phyloP scores from a whole-genome alignment of 257 asterid species.

The Fraxinus pennsylvanica region DNA sequence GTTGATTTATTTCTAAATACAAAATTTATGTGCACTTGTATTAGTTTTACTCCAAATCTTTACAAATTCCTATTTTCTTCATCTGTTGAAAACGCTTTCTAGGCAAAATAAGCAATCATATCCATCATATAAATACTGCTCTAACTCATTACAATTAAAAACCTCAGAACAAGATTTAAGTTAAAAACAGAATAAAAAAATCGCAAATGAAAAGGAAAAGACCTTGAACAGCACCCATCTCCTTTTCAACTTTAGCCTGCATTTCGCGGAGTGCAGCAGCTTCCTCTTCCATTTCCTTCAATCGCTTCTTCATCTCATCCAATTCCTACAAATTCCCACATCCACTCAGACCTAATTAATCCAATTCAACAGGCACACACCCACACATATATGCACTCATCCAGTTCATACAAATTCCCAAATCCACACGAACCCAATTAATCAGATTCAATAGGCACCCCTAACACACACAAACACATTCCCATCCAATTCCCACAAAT shows the following conservation, averaged over 20 bases:
- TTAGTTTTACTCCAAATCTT: too few relatives aligned
- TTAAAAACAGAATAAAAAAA: not conserved
- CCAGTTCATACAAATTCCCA: conserved; percentile 1
- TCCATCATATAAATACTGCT: not conserved
- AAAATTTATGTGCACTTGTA: too few relatives aligned
- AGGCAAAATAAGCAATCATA: not conserved
- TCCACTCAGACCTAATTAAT: not conserved
- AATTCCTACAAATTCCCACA: conserved; percentile 32
- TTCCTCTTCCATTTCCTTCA: conserved; percentile 55
- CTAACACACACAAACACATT: too few relatives aligned
- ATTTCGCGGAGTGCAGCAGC: conserved; percentile 53
- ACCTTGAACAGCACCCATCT: conserved; percentile 56
- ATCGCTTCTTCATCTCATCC: conserved; percentile 57
- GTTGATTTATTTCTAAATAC: not conserved
- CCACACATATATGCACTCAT: conserved; percentile 15
- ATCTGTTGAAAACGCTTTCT: too few relatives aligned
- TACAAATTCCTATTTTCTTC: too few relatives aligned
- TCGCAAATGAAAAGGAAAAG: not conserved
- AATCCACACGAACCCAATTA: not conserved
- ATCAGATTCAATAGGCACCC: not conserved
- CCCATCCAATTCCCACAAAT: too few relatives aligned
- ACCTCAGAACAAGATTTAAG: not conserved
- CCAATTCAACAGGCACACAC: conserved; percentile 7
- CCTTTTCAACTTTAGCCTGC: conserved; percentile 53
- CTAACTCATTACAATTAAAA: not conserved